Evolutionary conservation across 495 filamentous ascomycete genomes (phyloP).

Genomic region (Aspergillus campestris): DNA sequence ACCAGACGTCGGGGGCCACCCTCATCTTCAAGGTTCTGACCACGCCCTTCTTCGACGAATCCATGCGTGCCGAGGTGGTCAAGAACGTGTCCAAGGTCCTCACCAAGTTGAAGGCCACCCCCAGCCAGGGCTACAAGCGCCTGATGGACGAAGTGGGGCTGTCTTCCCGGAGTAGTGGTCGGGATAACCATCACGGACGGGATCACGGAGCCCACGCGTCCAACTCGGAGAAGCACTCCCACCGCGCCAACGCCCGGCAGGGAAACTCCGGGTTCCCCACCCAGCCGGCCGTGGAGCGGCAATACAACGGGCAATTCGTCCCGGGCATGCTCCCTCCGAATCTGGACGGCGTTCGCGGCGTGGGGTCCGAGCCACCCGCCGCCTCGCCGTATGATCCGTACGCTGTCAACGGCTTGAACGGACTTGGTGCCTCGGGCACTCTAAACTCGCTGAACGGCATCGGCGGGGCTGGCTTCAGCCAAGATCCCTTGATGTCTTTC

Average conservation of each 20-base stretch:
- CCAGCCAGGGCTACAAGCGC: slow-evolving; percentile 94
- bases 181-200: slow-evolving; percentile 38
- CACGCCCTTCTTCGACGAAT: slow-evolving; percentile 95
- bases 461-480: slow-evolving; percentile 25
- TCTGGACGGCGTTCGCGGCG: slow-evolving; percentile 27
- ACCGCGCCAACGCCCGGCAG: slow-evolving; percentile 42
- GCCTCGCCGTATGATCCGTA: slow-evolving; percentile 35
- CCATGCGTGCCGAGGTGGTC: slow-evolving; percentile 74
- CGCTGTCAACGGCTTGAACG: slow-evolving; percentile 27
- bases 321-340: slow-evolving; percentile 29
- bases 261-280: slow-evolving; percentile 32
- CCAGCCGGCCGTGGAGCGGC: slow-evolving; percentile 38
- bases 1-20: slow-evolving; percentile 87
- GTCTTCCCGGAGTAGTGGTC: slow-evolving; percentile 51
- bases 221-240: slow-evolving; percentile 38
- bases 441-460: slow-evolving; percentile 8
- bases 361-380: slow-evolving; percentile 30
- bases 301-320: slow-evolving; percentile 38
- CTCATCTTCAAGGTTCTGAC: slow-evolving; percentile 97
- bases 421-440: background rate
- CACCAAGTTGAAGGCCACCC: slow-evolving; percentile 80
- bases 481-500: slow-evolving; percentile 32
- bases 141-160: slow-evolving; percentile 95
- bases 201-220: slow-evolving; percentile 28
- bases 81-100: slow-evolving; percentile 88